Evolutionary conservation across 768 basidiomycete genomes (phyloP).

Genomic region (Boletus reticulatus): DNA sequence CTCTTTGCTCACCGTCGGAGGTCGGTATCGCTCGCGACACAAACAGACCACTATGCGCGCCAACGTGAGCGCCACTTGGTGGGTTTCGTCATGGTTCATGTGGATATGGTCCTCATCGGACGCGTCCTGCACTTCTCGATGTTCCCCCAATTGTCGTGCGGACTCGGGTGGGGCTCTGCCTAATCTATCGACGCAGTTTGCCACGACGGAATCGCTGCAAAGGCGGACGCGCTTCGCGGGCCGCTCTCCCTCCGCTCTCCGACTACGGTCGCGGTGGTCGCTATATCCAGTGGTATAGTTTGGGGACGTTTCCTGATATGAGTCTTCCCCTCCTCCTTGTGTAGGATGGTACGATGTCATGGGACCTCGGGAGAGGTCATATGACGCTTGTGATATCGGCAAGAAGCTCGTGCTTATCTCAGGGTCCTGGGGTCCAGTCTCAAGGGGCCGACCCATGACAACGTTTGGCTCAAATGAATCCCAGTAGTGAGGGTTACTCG

Average conservation of each 20-base stretch:
- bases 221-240: conserved; percentile 27
- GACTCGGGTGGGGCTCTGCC: conserved; percentile 10
- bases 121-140: background rate
- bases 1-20: background rate
- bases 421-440: conserved; percentile 11
- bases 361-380: background rate
- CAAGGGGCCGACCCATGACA: background rate
- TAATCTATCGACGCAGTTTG: conserved; percentile 11
- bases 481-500: background rate
- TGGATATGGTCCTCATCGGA: background rate
- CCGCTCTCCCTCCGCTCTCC: conserved; percentile 27
- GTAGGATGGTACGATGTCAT: background rate
- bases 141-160: background rate
- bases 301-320: conserved; percentile 16
- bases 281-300: conserved; percentile 3
- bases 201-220: conserved; percentile 12
- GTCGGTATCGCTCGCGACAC: conserved; percentile 21
- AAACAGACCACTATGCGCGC: conserved; percentile 24
- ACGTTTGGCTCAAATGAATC: background rate
- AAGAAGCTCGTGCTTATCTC: conserved; percentile 17
- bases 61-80: conserved; percentile 17
- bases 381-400: conserved; percentile 3
- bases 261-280: conserved; percentile 11
- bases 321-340: background rate
- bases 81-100: conserved; percentile 2